phyloP scores from a whole-genome alignment of 2,329 filamentous ascomycete genomes.

The Falciphora oryzae region DNA sequence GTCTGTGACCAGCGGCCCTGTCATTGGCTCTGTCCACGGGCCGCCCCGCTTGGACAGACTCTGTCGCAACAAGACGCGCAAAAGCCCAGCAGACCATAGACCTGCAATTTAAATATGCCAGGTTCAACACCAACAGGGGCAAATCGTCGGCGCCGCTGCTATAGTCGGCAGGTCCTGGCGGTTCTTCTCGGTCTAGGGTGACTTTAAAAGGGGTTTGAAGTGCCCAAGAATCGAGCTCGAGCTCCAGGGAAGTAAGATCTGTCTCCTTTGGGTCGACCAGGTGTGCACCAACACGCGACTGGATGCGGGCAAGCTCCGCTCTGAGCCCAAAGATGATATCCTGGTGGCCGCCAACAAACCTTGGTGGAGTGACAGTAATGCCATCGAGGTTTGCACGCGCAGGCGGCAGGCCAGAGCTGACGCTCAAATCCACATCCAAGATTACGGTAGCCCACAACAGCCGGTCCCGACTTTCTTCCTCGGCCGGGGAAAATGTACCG shows the following conservation, averaged over 20 bases:
- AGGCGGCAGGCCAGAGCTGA: not conserved
- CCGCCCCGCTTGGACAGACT: not conserved
- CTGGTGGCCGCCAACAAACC: not conserved
- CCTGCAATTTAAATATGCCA: conserved; percentile 8
- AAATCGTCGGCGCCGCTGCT: not conserved
- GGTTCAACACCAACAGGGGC: conserved; percentile 6
- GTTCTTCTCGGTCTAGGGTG: not conserved
- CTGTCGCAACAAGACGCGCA: conserved; percentile 4
- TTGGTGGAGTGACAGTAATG: not conserved
- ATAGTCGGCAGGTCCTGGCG: not conserved
- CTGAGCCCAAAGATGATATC: not conserved
- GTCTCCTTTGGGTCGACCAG: not conserved
- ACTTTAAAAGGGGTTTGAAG: not conserved
- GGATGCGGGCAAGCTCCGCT: not conserved
- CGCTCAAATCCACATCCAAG: not conserved
- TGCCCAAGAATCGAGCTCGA: not conserved
- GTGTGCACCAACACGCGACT: conserved; percentile 6
- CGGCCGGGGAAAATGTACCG: not conserved
- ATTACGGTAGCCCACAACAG: not conserved
- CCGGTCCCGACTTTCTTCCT: not conserved
- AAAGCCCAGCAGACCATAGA: conserved; percentile 11
- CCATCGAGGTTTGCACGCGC: not conserved
- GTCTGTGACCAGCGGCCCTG: not conserved
- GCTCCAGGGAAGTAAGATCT: not conserved
- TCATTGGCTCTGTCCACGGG: not conserved